A percentile compares a stretch with the other conserved stretches of the same genome.
Conservation (phyloP, 2,329 filamentous ascomycete genomes). For the Beauveria australis region DNA sequence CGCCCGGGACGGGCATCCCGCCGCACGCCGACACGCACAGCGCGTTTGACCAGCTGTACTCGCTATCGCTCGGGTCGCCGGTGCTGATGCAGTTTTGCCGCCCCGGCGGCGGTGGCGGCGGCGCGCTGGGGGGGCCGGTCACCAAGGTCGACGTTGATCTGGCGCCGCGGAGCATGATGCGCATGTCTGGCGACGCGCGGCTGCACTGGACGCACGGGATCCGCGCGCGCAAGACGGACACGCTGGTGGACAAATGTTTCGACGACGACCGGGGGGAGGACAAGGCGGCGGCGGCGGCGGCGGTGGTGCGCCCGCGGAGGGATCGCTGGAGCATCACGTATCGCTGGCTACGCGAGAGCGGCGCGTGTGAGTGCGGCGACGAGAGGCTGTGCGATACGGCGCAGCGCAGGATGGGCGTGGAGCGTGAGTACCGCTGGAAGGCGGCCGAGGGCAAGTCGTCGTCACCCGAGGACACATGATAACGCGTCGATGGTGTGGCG, state of each 20-base stretch:
- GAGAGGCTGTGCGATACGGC: constrained; percentile 43
- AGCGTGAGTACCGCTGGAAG: constrained; percentile 44
- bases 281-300: too few relatives aligned
- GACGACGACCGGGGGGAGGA: too few relatives aligned
- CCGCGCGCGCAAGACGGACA: constrained; percentile 44
- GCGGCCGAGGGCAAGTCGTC: background rate
- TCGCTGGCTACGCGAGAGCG: constrained; percentile 40
- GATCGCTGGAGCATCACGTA: constrained; percentile 50
- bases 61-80: constrained; percentile 33
- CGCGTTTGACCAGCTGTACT: constrained; percentile 36
- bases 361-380: constrained; percentile 42
- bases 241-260: constrained; percentile 25
- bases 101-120: constrained; percentile 2
- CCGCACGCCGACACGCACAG: constrained; percentile 53
- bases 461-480: background rate
- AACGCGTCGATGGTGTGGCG: background rate
- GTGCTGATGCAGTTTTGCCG: constrained; percentile 37
- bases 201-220: constrained; percentile 51
- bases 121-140: too few relatives aligned
- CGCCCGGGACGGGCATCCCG: constrained; percentile 51
- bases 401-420: constrained; percentile 35
- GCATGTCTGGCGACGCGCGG: constrained; percentile 40
- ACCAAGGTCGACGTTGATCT: constrained; percentile 36
- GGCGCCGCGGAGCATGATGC: constrained; percentile 40
- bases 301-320: constrained; percentile 29